These are phyloP conservation scores for Trifolium subterraneum DNA, from an alignment of 306 rosid genomes.

Conservation along the genomic window DNA sequence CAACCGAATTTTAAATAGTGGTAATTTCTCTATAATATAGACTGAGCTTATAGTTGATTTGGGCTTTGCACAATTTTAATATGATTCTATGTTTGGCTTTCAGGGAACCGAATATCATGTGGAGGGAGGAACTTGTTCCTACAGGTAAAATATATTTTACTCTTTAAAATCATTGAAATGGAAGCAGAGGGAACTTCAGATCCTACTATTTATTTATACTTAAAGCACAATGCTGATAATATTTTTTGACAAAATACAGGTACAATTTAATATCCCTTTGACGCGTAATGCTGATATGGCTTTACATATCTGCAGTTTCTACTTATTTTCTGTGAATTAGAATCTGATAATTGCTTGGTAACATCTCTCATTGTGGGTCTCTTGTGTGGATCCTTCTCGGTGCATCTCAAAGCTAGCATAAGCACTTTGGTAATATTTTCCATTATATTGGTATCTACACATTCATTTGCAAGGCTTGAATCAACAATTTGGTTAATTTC, in stretches of 20 bases:
- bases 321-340: constrained; percentile 29
- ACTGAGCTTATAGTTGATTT: constrained; percentile 31
- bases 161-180: constrained; percentile 22
- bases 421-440: constrained; percentile 57
- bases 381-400: constrained; percentile 57
- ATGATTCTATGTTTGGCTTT: constrained; percentile 48
- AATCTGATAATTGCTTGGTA: constrained; percentile 50
- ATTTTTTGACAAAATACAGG: too few relatives aligned
- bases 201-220: background rate
- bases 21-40: background rate
- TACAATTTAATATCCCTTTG: too few relatives aligned
- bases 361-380: constrained; percentile 74
- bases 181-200: constrained; percentile 1
- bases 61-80: constrained; percentile 32
- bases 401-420: constrained; percentile 64
- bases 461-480: constrained; percentile 56
- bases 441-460: constrained; percentile 46
- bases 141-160: constrained; percentile 62
- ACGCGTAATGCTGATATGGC: background rate
- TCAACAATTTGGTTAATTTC: constrained; percentile 60
- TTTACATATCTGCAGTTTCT: background rate
- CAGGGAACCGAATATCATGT: constrained; percentile 97
- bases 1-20: constrained; percentile 26
- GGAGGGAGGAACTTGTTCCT: constrained; percentile 91
- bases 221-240: too few relatives aligned